A percentile compares a stretch with the other conserved stretches of the same genome.
Evolutionary conservation across 164 flowering plant genomes (phyloP).

Genomic region (Protea cynaroides): DNA sequence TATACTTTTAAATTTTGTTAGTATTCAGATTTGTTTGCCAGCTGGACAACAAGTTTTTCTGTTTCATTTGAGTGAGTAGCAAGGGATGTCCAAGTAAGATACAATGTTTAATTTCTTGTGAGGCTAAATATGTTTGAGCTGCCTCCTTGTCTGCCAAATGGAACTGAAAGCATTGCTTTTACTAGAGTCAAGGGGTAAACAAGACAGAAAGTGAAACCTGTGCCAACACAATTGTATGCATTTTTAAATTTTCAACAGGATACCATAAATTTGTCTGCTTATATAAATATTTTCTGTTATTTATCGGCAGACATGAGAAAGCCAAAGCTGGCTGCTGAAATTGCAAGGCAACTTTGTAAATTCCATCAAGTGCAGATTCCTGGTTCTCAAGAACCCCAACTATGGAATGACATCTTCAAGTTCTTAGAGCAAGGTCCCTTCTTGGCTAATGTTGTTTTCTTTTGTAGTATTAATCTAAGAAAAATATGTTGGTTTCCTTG

Average conservation of each 20-base stretch:
- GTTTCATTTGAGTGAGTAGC: not conserved
- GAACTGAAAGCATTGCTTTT: not conserved
- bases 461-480: not conserved
- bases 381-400: slow-evolving; percentile 84
- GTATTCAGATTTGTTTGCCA: not conserved
- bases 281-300: slow-evolving; percentile 3
- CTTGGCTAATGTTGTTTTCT: slow-evolving; percentile 4
- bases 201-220: not conserved
- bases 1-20: not conserved
- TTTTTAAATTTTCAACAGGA: not conserved
- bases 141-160: not conserved
- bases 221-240: not conserved
- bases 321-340: slow-evolving; percentile 80
- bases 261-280: slow-evolving; percentile 4
- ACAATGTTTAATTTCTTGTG: not conserved
- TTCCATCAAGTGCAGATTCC: slow-evolving; percentile 89
- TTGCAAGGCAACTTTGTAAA: slow-evolving; percentile 70
- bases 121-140: not conserved
- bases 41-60: not conserved
- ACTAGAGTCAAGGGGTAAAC: not conserved
- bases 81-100: not conserved
- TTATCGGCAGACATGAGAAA: slow-evolving; percentile 64
- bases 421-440: slow-evolving; percentile 66
- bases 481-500: no score
- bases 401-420: slow-evolving; percentile 78